These are phyloP conservation scores for Dictyostelium discoideum DNA, from an alignment of 78 protist genomes.

Conservation along the genomic window DNA sequence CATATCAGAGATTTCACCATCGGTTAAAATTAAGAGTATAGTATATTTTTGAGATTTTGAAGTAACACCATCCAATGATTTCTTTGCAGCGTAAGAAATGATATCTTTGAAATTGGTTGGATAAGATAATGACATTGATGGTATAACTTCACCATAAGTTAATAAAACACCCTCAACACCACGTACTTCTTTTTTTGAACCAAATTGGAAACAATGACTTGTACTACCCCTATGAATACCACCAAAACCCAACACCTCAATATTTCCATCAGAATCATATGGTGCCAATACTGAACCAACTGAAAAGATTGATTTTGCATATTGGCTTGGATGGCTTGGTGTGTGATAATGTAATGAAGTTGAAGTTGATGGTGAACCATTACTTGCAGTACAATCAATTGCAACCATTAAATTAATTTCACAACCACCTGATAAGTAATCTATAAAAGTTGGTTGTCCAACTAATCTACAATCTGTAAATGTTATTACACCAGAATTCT, in stretches of 20 bases:
- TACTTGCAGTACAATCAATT: constrained; percentile 93
- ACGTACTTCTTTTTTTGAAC: background rate
- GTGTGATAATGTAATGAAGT: constrained; percentile 83
- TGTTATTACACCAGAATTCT: constrained; percentile 66
- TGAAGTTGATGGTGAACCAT: constrained; percentile 63
- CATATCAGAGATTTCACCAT: constrained; percentile 90
- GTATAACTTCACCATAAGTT: constrained; percentile 34
- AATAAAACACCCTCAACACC: constrained; percentile 51
- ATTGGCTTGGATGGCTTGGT: constrained; percentile 5
- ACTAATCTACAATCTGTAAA: constrained; percentile 18
- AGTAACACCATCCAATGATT: background rate
- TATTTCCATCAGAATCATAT: constrained; percentile 24
- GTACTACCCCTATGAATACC: constrained; percentile 28
- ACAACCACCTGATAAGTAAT: constrained; percentile 79
- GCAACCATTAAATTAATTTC: constrained; percentile 83
- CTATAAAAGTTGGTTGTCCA: constrained; percentile 59
- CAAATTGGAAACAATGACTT: constrained; percentile 70
- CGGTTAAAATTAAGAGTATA: constrained; percentile 87
- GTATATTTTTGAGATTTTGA: constrained; percentile 58
- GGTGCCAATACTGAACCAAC: constrained; percentile 31
- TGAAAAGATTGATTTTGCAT: background rate
- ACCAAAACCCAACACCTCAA: constrained; percentile 91
- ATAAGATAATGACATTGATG: constrained; percentile 22
- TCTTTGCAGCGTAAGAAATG: constrained; percentile 31
- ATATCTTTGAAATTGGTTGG: constrained; percentile 80